These are phyloP conservation scores for Saccharomycopsis lassenensis DNA, from an alignment of 805 yeast genomes.

Conservation along the genomic window DNA sequence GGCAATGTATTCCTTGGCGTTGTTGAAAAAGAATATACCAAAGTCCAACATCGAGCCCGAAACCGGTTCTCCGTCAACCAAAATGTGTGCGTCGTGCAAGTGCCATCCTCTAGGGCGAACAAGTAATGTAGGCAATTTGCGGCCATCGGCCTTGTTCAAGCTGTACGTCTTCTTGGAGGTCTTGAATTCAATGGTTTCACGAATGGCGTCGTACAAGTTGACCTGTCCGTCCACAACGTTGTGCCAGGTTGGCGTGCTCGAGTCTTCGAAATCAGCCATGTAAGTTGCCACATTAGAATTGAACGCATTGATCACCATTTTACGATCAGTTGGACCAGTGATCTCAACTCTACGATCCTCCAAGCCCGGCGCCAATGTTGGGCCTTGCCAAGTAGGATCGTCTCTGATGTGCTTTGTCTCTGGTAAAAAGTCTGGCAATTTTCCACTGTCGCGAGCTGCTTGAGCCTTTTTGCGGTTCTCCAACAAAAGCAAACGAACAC, in stretches of 20 bases:
- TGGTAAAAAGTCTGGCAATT: constrained; percentile 58
- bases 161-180: constrained; percentile 31
- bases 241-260: constrained; percentile 61
- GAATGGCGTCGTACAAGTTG: constrained; percentile 58
- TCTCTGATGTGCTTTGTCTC: constrained; percentile 52
- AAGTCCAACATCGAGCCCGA: constrained; percentile 60
- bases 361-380: constrained; percentile 56
- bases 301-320: constrained; percentile 66
- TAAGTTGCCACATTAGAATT: constrained; percentile 61
- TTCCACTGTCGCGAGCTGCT: constrained; percentile 46
- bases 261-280: constrained; percentile 71
- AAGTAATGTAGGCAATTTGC: constrained; percentile 37
- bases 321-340: constrained; percentile 68
- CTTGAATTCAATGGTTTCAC: constrained; percentile 37
- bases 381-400: constrained; percentile 62
- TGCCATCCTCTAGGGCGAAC: constrained; percentile 66
- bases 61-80: constrained; percentile 58
- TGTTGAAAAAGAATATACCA: constrained; percentile 60
- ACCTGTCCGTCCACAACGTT: constrained; percentile 61
- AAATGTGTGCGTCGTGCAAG: constrained; percentile 52
- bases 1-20: constrained; percentile 44
- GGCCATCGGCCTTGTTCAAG: constrained; percentile 34
- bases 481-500: constrained; percentile 43
- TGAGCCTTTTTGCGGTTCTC: constrained; percentile 46
- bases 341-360: constrained; percentile 65